phyloP scores from a whole-genome alignment of 495 filamentous ascomycete species.

The Xylaria curta region DNA sequence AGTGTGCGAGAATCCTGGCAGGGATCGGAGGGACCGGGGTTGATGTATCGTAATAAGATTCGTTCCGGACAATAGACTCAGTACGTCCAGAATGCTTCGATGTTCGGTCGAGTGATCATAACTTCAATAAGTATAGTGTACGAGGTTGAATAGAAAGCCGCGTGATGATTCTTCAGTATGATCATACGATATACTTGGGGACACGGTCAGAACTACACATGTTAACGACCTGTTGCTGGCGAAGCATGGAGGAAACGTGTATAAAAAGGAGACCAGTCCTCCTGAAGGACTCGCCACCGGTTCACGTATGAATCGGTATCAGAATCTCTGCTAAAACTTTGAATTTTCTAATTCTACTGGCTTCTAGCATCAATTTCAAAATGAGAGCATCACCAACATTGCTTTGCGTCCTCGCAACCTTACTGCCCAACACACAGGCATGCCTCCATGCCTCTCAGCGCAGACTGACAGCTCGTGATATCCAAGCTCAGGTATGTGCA shows the following conservation, averaged over 20 bases:
- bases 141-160: background rate
- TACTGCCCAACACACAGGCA: background rate
- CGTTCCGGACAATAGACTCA: background rate
- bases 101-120: background rate
- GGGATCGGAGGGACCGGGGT: background rate
- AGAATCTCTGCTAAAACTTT: background rate
- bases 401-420: background rate
- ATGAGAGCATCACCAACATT: background rate
- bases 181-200: background rate
- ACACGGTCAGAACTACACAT: background rate
- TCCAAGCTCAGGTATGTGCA: conserved; percentile 16
- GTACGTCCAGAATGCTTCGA: background rate
- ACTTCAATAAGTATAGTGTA: conserved; percentile 13
- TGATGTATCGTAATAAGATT: background rate
- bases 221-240: background rate
- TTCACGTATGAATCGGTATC: background rate
- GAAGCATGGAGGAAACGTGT: background rate
- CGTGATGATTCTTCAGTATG: background rate
- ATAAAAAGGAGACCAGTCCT: background rate
- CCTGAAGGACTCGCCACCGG: too few species aligned
- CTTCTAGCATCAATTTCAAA: background rate
- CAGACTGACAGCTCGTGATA: background rate
- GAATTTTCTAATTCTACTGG: background rate
- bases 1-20: conserved; percentile 38
- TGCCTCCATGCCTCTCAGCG: background rate